Percentiles rank a stretch among this genome's conserved stretches.
Evolutionary conservation across 352 stramenopile genomes (phyloP).

Genomic region (Globisporangium cederbergense): DNA sequence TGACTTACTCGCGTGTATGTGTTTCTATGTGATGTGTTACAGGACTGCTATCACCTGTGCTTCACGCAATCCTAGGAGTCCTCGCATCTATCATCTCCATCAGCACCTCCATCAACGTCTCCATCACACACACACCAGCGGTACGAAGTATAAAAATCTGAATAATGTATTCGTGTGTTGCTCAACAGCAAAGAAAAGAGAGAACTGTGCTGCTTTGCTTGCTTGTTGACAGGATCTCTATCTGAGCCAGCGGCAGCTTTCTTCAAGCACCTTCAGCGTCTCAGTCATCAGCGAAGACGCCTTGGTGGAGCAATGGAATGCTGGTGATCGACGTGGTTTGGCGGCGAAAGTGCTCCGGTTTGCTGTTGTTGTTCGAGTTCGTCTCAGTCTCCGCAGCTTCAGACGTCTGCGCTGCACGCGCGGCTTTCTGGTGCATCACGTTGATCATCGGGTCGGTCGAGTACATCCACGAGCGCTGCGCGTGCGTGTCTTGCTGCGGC

Average conservation of each 20-base stretch:
- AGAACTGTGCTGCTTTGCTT: no score
- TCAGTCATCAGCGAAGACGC: slow-evolving; percentile 66
- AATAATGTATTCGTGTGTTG: slow-evolving; percentile 9
- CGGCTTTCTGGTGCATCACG: slow-evolving; percentile 34
- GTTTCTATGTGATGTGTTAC: slow-evolving; percentile 5
- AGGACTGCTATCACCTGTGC: slow-evolving; percentile 78
- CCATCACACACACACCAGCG: background rate
- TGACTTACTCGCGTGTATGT: background rate
- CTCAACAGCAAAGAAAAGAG: background rate
- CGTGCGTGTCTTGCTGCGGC: slow-evolving; percentile 62
- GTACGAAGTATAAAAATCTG: slow-evolving; percentile 12
- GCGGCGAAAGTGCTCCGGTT: slow-evolving; percentile 27
- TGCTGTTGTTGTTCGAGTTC: slow-evolving; percentile 14
- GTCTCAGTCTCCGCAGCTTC: slow-evolving; percentile 7
- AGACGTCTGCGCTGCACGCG: slow-evolving; percentile 8
- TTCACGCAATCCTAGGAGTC: slow-evolving; percentile 19
- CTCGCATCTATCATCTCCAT: background rate
- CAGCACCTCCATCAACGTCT: background rate
- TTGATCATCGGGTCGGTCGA: slow-evolving; percentile 66
- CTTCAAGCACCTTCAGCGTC: background rate
- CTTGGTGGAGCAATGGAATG: slow-evolving; percentile 45
- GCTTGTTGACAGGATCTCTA: no score
- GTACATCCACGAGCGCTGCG: slow-evolving; percentile 79
- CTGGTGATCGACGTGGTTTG: slow-evolving; percentile 61
- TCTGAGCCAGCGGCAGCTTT: no score